Percentiles rank a stretch among this genome's conserved stretches.
Conservation (phyloP, 2,329 filamentous ascomycete genomes). For the Pseudogymnoascus sp. region DNA sequence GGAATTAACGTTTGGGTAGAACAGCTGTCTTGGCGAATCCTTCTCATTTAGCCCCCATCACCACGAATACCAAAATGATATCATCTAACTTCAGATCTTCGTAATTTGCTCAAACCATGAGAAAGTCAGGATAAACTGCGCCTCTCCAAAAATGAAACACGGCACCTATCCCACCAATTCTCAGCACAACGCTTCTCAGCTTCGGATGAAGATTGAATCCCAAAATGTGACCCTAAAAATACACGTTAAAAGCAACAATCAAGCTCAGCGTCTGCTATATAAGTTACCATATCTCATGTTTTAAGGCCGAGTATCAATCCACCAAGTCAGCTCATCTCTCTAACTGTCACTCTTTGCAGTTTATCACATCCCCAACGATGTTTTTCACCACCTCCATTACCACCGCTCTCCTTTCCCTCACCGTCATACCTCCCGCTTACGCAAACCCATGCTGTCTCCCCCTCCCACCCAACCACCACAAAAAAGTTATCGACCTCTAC, state of each 20-base stretch:
- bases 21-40: not conserved
- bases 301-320: not conserved
- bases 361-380: not conserved
- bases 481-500: not conserved
- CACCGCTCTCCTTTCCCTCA: not conserved
- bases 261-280: not conserved
- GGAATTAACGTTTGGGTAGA: slow-evolving; percentile 4
- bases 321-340: not conserved
- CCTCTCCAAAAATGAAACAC: not conserved
- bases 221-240: not conserved
- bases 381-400: not conserved
- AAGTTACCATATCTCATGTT: not conserved
- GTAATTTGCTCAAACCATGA: not conserved
- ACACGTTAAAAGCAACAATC: not conserved
- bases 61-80: not conserved
- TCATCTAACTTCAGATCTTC: not conserved
- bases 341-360: not conserved
- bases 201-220: not conserved
- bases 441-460: not conserved
- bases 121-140: not conserved
- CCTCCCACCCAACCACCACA: not conserved
- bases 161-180: not conserved
- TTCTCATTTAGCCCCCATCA: not conserved
- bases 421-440: not conserved
- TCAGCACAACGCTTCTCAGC: not conserved